Base-by-base conservation (phyloP, 2,329 filamentous ascomycete genomes). In the Lecanicillium sp. region DNA sequence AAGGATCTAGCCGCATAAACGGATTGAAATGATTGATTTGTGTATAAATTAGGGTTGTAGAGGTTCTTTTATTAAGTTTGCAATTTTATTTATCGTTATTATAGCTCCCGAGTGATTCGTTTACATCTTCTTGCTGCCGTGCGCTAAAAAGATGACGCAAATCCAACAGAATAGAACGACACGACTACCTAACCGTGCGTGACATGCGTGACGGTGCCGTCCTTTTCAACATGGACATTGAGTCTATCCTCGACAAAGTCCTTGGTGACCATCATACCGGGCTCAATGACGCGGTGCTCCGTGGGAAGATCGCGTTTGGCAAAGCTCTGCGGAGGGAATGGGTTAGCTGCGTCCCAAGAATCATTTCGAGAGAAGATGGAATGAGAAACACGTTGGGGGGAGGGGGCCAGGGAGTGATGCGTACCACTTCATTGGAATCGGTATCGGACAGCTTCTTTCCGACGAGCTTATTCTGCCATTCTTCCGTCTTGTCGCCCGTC, bases 401-500 rank as follows among this genome's bases (percentile, higher is more conserved):
- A n/a, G 29, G 9, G 29, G 9, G 29, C 16, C 18, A 33, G 3
- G 13, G 11, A 20, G 31, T 13, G n/a, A 19, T 5, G 14, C 68
- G 39, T 58, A 80, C 78, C 8, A 67, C 74, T 54, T 74, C 73
- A 46, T 62, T 70, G 38, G 66, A 65, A 14, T 58, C 55, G 9
- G 50, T 44, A 1, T 77, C 75, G 9, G 67, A 67, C 11, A 80
- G 57, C 34, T 67, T 80, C 72, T 81, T 82, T 53, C 78, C 78
- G 33, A 76, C 68, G 4, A 82, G 64, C 65, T 79, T 78, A 58
- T 68, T 70, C 47, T 61, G 63, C 78, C 78, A 82, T 50, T 76
- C 65, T 43, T 75, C 63, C 27, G 68, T 73, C 58, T 67, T 65
- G 54, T 62, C 52, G 45, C 55, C 55, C 29, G 64, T 57, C 44